Conservation (phyloP, 371 early-diverging fungal species). For the Blastocladiella emersonii region DNA sequence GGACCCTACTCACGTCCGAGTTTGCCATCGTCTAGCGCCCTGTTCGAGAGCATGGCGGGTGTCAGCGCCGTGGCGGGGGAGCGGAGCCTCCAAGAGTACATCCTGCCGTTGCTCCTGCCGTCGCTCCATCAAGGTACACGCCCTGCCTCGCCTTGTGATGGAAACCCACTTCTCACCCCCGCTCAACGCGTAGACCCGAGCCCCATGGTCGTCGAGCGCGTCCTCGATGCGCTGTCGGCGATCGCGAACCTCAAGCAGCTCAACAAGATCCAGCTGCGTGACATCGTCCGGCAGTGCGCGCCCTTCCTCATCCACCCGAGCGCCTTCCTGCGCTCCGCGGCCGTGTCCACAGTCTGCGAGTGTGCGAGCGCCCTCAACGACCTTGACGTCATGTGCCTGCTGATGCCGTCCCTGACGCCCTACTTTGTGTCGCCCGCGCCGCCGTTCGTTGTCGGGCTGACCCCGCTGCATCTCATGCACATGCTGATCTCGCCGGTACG, state of each 20-base stretch:
- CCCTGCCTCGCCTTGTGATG: background rate
- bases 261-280: slow-evolving; percentile 61
- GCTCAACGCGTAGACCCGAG: slow-evolving; percentile 45
- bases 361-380: background rate
- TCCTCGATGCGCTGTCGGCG: slow-evolving; percentile 61
- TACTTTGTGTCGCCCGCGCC: background rate
- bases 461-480: too few relatives aligned
- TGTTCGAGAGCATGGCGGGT: slow-evolving; percentile 79
- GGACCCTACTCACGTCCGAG: too few relatives aligned
- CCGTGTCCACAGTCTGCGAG: background rate
- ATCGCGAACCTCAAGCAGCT: slow-evolving; percentile 73
- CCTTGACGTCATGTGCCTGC: background rate
- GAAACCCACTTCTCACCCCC: background rate
- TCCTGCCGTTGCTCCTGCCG: slow-evolving; percentile 84
- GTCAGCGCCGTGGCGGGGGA: slow-evolving; percentile 77
- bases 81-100: slow-evolving; percentile 72
- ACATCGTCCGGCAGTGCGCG: slow-evolving; percentile 46
- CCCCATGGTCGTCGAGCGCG: slow-evolving; percentile 80
- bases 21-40: slow-evolving; percentile 37
- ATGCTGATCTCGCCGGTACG: too few relatives aligned
- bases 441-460: too few relatives aligned
- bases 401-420: background rate
- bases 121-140: slow-evolving; percentile 43
- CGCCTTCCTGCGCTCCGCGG: slow-evolving; percentile 62
- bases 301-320: slow-evolving; percentile 74